Evolutionary conservation across 2,329 filamentous ascomycete genomes (phyloP), one percentile per base, ranked within the genome.

Genomic region (Tolypocladium cylindrosporum): DNA sequence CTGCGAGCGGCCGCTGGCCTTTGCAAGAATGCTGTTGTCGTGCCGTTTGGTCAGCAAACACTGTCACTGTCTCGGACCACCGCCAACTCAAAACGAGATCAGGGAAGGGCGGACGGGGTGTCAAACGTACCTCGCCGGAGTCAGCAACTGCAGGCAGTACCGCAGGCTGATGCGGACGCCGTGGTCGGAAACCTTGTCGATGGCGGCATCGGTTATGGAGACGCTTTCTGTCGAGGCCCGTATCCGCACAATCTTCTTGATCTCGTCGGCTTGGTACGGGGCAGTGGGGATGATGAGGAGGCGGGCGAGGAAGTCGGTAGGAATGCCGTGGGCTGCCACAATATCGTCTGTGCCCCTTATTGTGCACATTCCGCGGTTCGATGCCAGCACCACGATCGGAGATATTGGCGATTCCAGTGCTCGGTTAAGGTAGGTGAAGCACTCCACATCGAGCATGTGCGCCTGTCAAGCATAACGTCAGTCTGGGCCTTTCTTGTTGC

Each of bases 371-470:
- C 94, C 94, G 68, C 94, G 88, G 78, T 99, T 99, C 48, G 94
- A 97, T 60, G 94, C 94, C 61, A 99, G 87, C 64, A 99, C 94
- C 61, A 99, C 94, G 69, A 99, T 96, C 59, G 94, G 94, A 1
- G 93, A 93, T 69, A 99, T 95, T 64, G 87, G 84, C 58, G 90
- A 92, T 80, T 99, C 94, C 65, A 99, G 83, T n/a, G 94, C 94
- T 70, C 92, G 90, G 80, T 97, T 97, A 69, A 99, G 86, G 76
- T 97, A 99, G 65, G 94, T 97, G 77, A 97, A 99, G 79, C 92
- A 96, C 79, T 99, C 94, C 66, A 99, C 89, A 73, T 99, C 94
- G 67, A 99, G 91, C 94, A 99, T 99, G 79, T 99, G 93, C 60
- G 96, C 93, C 91, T 95, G 65, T 69, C 60, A 64, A 63, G 63